These are phyloP conservation scores for Sporothrix schenckii DNA, from an alignment of 2,329 filamentous ascomycete species.

Conservation along the genomic window DNA sequence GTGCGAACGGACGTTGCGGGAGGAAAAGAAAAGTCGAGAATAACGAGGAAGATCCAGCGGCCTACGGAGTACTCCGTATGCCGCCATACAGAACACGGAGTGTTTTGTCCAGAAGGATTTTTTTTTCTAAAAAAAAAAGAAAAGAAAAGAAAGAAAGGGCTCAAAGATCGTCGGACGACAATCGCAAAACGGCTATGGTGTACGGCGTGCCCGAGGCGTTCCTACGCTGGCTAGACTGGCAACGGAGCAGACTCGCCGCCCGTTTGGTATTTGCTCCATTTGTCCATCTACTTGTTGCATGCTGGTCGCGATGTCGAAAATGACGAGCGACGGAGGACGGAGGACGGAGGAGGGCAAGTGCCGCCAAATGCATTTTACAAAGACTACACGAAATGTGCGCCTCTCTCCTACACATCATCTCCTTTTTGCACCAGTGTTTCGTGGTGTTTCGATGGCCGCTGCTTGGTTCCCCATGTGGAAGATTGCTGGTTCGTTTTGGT, in stretches of 20 bases:
- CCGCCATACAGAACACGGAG: not conserved
- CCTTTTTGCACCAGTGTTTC: conserved; percentile 19
- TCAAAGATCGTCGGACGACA: conserved; percentile 9
- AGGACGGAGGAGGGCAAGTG: not conserved
- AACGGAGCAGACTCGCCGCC: not conserved
- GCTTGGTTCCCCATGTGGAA: not conserved
- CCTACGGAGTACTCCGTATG: not conserved
- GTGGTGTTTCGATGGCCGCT: conserved; percentile 20
- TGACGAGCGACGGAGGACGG: no score
- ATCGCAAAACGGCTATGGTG: conserved; percentile 11
- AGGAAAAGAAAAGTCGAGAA: conserved; percentile 4
- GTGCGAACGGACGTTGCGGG: not conserved
- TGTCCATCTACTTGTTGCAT: no score
- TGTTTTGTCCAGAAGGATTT: no score
- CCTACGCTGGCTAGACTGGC: not conserved
- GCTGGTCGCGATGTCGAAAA: conserved; percentile 6
- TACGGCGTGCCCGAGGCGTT: conserved; percentile 19
- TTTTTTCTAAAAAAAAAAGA: not conserved
- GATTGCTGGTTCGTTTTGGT: conserved; percentile 14
- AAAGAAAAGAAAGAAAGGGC: not conserved
- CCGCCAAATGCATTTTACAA: not conserved
- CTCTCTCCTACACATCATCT: not conserved
- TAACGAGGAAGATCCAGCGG: not conserved
- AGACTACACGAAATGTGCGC: not conserved
- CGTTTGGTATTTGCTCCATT: not conserved